These are phyloP conservation scores for Lotmaria passim DNA, from an alignment of 208 protist species.

Conservation along the genomic window DNA sequence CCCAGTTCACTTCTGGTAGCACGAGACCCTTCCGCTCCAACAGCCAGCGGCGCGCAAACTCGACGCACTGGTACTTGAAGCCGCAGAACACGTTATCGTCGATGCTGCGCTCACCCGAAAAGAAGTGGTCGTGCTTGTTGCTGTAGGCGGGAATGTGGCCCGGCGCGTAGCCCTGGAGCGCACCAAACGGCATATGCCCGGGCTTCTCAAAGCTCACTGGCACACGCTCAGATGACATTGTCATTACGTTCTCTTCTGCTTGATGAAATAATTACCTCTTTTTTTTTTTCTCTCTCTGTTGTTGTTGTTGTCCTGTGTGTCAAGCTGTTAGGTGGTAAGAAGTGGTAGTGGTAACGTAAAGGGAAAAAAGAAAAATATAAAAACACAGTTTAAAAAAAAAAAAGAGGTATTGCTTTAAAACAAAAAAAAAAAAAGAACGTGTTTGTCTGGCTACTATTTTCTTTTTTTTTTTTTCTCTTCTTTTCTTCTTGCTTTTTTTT, in stretches of 20 bases:
- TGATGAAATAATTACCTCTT: too few relatives aligned
- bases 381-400: too few relatives aligned
- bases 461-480: neutral
- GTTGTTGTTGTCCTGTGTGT: neutral
- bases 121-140: conserved; percentile 88
- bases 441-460: neutral
- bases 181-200: conserved; percentile 68
- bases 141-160: conserved; percentile 88
- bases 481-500: neutral
- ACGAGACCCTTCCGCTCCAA: conserved; percentile 79
- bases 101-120: conserved; percentile 86
- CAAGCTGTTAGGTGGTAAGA: too few relatives aligned
- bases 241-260: neutral
- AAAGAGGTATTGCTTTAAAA: neutral
- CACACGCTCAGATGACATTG: conserved; percentile 13
- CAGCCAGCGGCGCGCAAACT: conserved; percentile 89
- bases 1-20: conserved; percentile 84
- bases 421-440: too few relatives aligned
- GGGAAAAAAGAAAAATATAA: too few relatives aligned
- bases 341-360: too few relatives aligned
- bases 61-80: conserved; percentile 92
- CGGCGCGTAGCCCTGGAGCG: conserved; percentile 75
- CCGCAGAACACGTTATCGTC: conserved; percentile 80
- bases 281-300: neutral
- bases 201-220: conserved; percentile 42